Conservation (phyloP, 768 basidiomycete genomes). For the Glaciozyma antarctica region DNA sequence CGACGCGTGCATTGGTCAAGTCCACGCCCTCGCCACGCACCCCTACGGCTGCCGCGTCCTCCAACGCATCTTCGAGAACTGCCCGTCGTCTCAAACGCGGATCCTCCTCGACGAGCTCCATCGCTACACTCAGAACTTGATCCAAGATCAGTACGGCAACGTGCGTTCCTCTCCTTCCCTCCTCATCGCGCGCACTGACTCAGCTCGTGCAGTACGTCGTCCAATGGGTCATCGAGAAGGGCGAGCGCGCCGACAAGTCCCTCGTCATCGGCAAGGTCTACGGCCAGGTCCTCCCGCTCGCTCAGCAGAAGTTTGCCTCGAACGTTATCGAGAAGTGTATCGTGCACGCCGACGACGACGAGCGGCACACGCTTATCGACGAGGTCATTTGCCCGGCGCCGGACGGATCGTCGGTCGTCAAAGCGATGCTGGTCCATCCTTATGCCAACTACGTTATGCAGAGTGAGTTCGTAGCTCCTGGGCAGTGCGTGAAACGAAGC, state of each 20-base stretch:
- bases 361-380: constrained; percentile 60
- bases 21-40: constrained; percentile 72
- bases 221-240: constrained; percentile 81
- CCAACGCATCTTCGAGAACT: constrained; percentile 80
- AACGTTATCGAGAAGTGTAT: constrained; percentile 53
- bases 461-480: constrained; percentile 3
- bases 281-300: constrained; percentile 68
- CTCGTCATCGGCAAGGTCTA: constrained; percentile 59
- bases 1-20: constrained; percentile 61
- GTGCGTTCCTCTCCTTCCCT: constrained; percentile 33
- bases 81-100: constrained; percentile 58
- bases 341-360: constrained; percentile 43
- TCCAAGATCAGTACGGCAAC: constrained; percentile 82
- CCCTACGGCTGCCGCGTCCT: constrained; percentile 91
- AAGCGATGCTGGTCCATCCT: constrained; percentile 78
- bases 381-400: constrained; percentile 62
- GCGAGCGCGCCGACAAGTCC: constrained; percentile 57
- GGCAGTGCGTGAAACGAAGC: background rate
- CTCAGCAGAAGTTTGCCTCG: constrained; percentile 51
- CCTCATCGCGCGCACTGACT: background rate
- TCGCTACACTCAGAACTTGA: constrained; percentile 57
- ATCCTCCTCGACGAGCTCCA: constrained; percentile 75
- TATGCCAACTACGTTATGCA: constrained; percentile 45
- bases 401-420: constrained; percentile 53
- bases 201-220: constrained; percentile 56